Base-by-base conservation (phyloP, 1,139 yeast species). In the Kluyveromyces sp. region DNA sequence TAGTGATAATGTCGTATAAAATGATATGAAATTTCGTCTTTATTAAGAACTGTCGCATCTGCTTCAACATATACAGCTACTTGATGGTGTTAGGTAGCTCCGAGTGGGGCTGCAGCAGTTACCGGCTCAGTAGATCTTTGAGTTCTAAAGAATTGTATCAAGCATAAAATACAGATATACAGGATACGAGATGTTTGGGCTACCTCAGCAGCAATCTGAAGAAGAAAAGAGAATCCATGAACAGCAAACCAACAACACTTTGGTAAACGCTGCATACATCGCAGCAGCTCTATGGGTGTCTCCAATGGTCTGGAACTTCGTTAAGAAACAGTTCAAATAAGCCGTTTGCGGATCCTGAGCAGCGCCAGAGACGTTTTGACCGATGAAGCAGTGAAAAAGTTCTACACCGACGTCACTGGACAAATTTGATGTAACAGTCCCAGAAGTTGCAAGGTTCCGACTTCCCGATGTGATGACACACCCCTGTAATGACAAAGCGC, bases 261-360 rank as follows among this genome's bases (percentile, higher is more conserved):
- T 88, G 58, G 70, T 70, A 58, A 73, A 75, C 50, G 88, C 95
- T 39, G 80, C 82, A 47, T 67, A 75, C 56, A 68, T 83, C 49
- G 94, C 94, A 45, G 81, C 82, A 50, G 81, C 84, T 34, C 75
- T 88, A 58, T 88, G 95, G 95, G 61, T 74, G 42, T 69, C 84
- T 45, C 89, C 89, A 53, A 72, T 82, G 45, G 66, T 78, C 46
- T 69, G 73, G 69, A 82, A 81, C 60, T 79, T 73, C 53, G 63
- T 77, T 56, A 78, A 70, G 65, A 81, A 70, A 62, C 80, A 80
- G 60, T 68, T 80, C 55, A 74, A 64, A 58, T 58, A 43, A 44
- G 30, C 16, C 9, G 7, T 31, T 20, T n/a, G 7, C 7, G n/a
- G n/a, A n/a, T n/a, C n/a, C n/a, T n/a, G n/a, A n/a, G n/a, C n/a